phyloP scores from a whole-genome alignment of 2,329 filamentous ascomycete genomes.

The Camptophora hylomeconis region DNA sequence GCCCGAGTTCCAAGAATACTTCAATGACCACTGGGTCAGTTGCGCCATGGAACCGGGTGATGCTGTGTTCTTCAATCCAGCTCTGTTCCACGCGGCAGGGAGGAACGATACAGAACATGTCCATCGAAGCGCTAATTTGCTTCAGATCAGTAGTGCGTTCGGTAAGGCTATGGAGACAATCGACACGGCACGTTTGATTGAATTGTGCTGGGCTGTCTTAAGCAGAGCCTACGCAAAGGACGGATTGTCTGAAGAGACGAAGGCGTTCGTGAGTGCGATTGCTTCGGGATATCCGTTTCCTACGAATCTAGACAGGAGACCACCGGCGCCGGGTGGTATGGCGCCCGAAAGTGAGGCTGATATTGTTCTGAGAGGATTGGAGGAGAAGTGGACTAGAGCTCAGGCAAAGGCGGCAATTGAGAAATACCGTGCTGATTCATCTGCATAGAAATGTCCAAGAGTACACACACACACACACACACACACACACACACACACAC shows the following conservation, averaged over 20 bases:
- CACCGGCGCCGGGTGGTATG: constrained; percentile 45
- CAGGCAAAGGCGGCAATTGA: constrained; percentile 30
- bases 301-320: constrained; percentile 45
- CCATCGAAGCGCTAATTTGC: constrained; percentile 44
- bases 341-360: constrained; percentile 48
- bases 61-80: constrained; percentile 52
- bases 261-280: constrained; percentile 37
- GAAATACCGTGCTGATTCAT: constrained; percentile 26
- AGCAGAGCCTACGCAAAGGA: constrained; percentile 21
- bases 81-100: constrained; percentile 50
- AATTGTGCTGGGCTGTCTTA: constrained; percentile 40
- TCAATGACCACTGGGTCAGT: constrained; percentile 39
- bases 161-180: constrained; percentile 52
- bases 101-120: constrained; percentile 38
- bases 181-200: constrained; percentile 39
- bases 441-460: no score
- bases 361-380: constrained; percentile 33
- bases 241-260: constrained; percentile 39
- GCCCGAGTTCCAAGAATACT: constrained; percentile 41
- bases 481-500: no score
- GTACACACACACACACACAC: no score
- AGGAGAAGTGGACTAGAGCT: constrained; percentile 27
- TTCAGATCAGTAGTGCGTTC: constrained; percentile 50
- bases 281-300: constrained; percentile 50
- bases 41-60: constrained; percentile 43